These are phyloP conservation scores for Schizosaccharomyces pombe DNA, from an alignment of 805 yeast genomes.

Conservation along the genomic window DNA sequence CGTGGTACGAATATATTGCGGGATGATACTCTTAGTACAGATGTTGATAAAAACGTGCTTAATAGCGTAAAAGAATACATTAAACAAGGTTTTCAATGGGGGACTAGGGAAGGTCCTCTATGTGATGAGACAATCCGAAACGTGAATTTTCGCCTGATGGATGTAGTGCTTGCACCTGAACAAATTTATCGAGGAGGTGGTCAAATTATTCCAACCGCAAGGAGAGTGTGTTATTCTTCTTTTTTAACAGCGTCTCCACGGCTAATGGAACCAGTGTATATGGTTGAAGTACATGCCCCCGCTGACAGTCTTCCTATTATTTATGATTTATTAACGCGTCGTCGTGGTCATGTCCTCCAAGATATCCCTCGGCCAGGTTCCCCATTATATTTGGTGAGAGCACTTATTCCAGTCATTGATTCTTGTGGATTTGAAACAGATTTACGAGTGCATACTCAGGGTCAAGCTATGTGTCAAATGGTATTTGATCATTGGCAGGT, in stretches of 20 bases:
- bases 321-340: constrained; percentile 26
- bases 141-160: constrained; percentile 47
- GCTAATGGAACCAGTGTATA: constrained; percentile 60
- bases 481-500: constrained; percentile 48
- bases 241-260: constrained; percentile 55
- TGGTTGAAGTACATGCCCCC: constrained; percentile 34
- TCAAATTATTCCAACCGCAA: constrained; percentile 61
- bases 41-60: constrained; percentile 34
- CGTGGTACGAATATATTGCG: constrained; percentile 28
- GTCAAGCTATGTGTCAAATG: constrained; percentile 48
- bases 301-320: constrained; percentile 26
- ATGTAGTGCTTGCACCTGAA: constrained; percentile 28
- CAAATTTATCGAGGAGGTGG: constrained; percentile 28
- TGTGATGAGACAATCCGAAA: constrained; percentile 61
- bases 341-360: constrained; percentile 43
- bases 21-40: constrained; percentile 57
- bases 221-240: constrained; percentile 69
- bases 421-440: constrained; percentile 79
- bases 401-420: constrained; percentile 66
- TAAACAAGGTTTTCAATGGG: constrained; percentile 65
- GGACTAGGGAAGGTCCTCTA: constrained; percentile 70
- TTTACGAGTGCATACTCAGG: constrained; percentile 49
- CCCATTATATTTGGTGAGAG: constrained; percentile 35
- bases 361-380: constrained; percentile 48
- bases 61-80: constrained; percentile 29